A percentile compares a stretch with the other conserved stretches of the same genome.
Conservation (phyloP, 73 alveolate species). For the Symbiodinium natans region DNA sequence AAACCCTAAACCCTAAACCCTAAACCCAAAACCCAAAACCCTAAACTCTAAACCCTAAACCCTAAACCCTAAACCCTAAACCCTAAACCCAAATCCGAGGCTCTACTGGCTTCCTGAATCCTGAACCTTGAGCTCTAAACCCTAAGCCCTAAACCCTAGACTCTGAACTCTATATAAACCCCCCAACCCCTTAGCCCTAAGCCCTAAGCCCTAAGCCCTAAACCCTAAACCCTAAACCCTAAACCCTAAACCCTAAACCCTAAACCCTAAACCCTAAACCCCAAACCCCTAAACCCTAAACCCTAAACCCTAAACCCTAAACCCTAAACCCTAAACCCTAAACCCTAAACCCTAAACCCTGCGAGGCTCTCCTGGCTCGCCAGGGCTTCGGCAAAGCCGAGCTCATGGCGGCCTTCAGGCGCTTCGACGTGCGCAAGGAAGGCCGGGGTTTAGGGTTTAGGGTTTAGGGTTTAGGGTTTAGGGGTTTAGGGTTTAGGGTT, state of each 20-base stretch:
- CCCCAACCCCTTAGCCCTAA: background rate
- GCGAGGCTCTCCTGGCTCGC: slow-evolving; percentile 36
- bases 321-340: background rate
- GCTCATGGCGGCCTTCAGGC: slow-evolving; percentile 86
- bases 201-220: background rate
- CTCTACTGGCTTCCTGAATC: background rate
- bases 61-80: too few species aligned
- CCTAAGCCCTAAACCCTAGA: background rate
- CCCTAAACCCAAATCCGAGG: too few species aligned
- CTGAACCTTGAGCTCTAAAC: background rate
- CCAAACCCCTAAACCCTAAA: background rate
- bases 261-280: background rate
- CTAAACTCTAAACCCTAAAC: too few species aligned
- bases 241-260: background rate
- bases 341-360: background rate
- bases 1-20: too few species aligned
- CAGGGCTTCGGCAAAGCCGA: slow-evolving; percentile 92
- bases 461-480: background rate
- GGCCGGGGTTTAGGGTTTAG: background rate
- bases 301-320: background rate
- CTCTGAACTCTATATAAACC: background rate
- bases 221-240: background rate
- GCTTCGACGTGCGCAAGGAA: slow-evolving; percentile 91
- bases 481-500: background rate
- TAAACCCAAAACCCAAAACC: too few species aligned